Conservation (phyloP, 208 protist genomes). For the Naegleria lovaniensis region DNA sequence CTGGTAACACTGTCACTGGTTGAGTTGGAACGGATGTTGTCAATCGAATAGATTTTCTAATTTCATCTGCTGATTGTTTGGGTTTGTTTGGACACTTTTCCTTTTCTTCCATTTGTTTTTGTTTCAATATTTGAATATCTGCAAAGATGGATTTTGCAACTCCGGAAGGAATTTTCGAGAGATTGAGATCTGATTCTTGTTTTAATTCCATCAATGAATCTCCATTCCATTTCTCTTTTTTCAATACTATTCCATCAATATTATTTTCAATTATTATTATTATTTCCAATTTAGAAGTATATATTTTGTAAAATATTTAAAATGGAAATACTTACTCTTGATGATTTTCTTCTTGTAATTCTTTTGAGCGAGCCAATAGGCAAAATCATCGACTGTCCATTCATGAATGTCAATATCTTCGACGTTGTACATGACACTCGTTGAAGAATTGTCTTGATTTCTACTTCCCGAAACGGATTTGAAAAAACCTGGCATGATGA, state of each 20-base stretch:
- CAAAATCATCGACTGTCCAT: neutral
- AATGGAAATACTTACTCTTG: neutral
- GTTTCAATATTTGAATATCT: neutral
- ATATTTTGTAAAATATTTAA: neutral
- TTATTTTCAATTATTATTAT: too few relatives aligned
- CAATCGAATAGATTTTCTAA: neutral
- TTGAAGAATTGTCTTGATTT: too few relatives aligned
- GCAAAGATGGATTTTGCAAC: neutral
- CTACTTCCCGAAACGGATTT: neutral
- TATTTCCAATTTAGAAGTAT: neutral
- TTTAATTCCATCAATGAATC: neutral
- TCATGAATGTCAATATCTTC: neutral
- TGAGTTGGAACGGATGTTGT: neutral
- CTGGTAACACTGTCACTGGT: too few relatives aligned
- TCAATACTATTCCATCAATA: neutral
- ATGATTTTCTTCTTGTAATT: constrained; percentile 8
- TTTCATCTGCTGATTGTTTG: neutral
- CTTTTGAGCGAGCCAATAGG: neutral
- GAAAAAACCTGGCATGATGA: neutral
- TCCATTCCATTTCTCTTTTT: neutral
- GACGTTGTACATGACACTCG: neutral
- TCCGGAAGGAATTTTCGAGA: neutral
- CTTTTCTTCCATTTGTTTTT: neutral
- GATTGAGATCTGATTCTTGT: neutral
- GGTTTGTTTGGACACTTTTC: neutral